These are phyloP conservation scores for Parastagonospora avenae DNA, from an alignment of 2,329 filamentous ascomycete species.

Conservation along the genomic window DNA sequence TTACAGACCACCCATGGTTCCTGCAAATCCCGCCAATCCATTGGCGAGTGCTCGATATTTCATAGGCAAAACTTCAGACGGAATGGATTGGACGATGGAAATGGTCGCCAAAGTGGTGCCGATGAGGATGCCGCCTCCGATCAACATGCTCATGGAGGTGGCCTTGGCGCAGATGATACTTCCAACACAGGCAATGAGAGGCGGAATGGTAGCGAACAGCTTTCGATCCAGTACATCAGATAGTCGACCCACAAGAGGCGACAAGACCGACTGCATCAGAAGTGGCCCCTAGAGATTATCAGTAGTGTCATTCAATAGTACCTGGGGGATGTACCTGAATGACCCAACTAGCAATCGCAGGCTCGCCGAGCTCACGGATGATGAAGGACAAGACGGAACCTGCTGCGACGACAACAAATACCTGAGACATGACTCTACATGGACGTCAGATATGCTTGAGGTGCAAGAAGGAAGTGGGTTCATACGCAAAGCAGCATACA, in stretches of 20 bases:
- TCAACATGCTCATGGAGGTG: constrained; percentile 60
- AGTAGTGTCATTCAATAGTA: neutral
- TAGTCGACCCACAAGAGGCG: constrained; percentile 61
- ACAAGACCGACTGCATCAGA: constrained; percentile 63
- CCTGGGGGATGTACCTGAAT: constrained; percentile 51
- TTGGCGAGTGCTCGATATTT: constrained; percentile 64
- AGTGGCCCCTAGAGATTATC: constrained; percentile 55
- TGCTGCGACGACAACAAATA: constrained; percentile 62
- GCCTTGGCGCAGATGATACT: constrained; percentile 61
- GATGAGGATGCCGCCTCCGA: constrained; percentile 63
- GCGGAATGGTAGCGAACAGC: constrained; percentile 58
- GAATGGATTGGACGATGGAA: constrained; percentile 61
- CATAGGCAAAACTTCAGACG: constrained; percentile 61
- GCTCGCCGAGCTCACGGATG: constrained; percentile 58
- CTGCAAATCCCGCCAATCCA: constrained; percentile 58
- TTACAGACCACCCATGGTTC: constrained; percentile 59
- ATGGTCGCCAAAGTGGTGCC: constrained; percentile 61
- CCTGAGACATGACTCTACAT: constrained; percentile 55
- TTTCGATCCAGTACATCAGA: constrained; percentile 64
- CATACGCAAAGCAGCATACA: constrained; percentile 56
- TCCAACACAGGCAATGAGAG: constrained; percentile 60
- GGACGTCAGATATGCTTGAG: constrained; percentile 3
- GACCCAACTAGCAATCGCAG: constrained; percentile 60
- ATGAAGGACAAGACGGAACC: constrained; percentile 63
- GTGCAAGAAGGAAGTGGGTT: neutral